phyloP scores from a whole-genome alignment of 306 rosid species.

The Oxytropis ochrocephala region DNA sequence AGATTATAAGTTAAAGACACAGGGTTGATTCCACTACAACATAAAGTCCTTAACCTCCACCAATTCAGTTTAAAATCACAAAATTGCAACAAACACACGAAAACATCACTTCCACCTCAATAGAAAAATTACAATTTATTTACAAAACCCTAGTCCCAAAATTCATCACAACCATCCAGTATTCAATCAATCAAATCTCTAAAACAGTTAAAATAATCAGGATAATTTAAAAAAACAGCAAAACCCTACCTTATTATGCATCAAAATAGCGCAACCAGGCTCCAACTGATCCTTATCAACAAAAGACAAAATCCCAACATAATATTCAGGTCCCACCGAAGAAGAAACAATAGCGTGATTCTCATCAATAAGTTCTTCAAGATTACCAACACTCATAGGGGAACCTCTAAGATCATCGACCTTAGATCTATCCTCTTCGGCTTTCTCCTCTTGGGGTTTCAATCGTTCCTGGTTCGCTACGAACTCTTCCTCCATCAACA shows the following conservation, averaged over 20 bases:
- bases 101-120: not conserved
- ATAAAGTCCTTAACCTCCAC: no score
- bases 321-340: constrained; percentile 95
- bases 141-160: constrained; percentile 15
- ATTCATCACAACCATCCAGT: not conserved
- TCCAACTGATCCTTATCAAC: constrained; percentile 97
- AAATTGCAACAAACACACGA: no score
- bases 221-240: not conserved
- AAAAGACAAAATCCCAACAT: constrained; percentile 84
- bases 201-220: not conserved
- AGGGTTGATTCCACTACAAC: no score
- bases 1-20: no score
- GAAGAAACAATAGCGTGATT: constrained; percentile 95
- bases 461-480: constrained; percentile 91
- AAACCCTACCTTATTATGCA: constrained; percentile 85
- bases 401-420: constrained; percentile 96
- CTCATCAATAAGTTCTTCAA: constrained; percentile 93
- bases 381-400: constrained; percentile 94
- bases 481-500: constrained; percentile 94
- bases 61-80: no score
- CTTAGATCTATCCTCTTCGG: constrained; percentile 97
- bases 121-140: not conserved
- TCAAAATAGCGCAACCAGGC: constrained; percentile 94
- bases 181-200: not conserved
- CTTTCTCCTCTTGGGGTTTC: constrained; percentile 95